Evolutionary conservation across 2,329 filamentous ascomycete species (phyloP).

Genomic region (Ceratocystis destructans): DNA sequence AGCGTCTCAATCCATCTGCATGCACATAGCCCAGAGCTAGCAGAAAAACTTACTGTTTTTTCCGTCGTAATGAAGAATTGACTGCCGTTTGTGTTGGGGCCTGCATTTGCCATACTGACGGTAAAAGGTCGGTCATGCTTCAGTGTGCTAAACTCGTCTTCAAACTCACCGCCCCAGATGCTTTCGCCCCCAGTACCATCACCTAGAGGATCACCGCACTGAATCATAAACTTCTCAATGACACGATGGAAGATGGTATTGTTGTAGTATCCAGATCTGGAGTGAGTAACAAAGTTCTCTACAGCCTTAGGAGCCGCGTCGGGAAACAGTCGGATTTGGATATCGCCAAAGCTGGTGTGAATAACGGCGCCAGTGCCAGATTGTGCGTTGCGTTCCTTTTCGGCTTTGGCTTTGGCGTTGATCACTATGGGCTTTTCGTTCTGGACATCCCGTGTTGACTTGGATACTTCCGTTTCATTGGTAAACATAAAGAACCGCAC

Average conservation of each 20-base stretch:
- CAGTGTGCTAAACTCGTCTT: conserved; percentile 82
- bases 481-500: conserved; percentile 97
- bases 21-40: not conserved
- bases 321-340: conserved; percentile 83
- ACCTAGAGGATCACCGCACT: conserved; percentile 68
- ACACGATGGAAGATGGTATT: conserved; percentile 94
- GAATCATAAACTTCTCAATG: conserved; percentile 98
- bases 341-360: conserved; percentile 89
- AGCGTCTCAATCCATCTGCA: not conserved
- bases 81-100: conserved; percentile 84
- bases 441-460: conserved; percentile 76
- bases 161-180: conserved; percentile 86
- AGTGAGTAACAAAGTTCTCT: conserved; percentile 92
- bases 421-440: conserved; percentile 71
- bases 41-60: conserved; percentile 54
- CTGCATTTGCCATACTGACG: conserved; percentile 94
- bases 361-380: conserved; percentile 68
- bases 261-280: conserved; percentile 87
- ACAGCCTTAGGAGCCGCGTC: conserved; percentile 87
- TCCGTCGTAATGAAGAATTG: conserved; percentile 99
- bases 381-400: conserved; percentile 49
- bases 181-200: conserved; percentile 83
- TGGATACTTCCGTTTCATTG: conserved; percentile 71
- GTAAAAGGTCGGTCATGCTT: conserved; percentile 95
- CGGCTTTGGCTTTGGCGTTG: conserved; percentile 31